Conservation (phyloP, 2,329 filamentous ascomycete genomes). For the Chrysoporthe puriensis region DNA sequence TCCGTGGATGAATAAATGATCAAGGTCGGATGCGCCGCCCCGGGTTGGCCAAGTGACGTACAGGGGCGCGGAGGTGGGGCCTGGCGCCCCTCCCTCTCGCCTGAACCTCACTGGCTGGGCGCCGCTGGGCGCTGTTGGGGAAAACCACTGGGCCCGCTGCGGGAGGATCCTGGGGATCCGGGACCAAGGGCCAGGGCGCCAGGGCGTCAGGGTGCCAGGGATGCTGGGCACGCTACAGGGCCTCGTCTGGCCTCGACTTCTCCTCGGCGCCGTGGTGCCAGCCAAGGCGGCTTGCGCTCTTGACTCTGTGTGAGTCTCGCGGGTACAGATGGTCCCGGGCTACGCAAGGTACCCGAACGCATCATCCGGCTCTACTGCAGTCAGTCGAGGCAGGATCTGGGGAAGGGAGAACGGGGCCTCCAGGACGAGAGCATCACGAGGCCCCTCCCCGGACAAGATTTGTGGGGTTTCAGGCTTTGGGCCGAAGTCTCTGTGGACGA, state of each 20-base stretch:
- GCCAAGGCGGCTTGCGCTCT: no score
- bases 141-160: background rate
- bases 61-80: background rate
- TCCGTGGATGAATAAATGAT: background rate
- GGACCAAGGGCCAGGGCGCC: background rate
- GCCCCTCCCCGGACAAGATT: background rate
- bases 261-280: no score
- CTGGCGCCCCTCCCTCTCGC: background rate
- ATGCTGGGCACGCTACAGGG: no score
- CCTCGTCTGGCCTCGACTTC: no score
- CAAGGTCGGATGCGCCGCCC: slow-evolving; percentile 9
- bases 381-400: no score
- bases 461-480: slow-evolving; percentile 17
- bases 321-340: no score
- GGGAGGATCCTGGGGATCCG: background rate
- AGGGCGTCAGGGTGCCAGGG: no score
- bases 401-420: no score
- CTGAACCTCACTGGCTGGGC: no score
- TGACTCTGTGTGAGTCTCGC: no score
- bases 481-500: slow-evolving; percentile 11
- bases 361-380: no score
- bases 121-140: background rate
- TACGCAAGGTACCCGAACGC: no score
- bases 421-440: slow-evolving; percentile 22
- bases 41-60: slow-evolving; percentile 29